A percentile compares a stretch with the other conserved stretches of the same genome.
Evolutionary conservation across 2,329 filamentous ascomycete species (phyloP).

Genomic region (Hymenotorrendiella dingleyae): DNA sequence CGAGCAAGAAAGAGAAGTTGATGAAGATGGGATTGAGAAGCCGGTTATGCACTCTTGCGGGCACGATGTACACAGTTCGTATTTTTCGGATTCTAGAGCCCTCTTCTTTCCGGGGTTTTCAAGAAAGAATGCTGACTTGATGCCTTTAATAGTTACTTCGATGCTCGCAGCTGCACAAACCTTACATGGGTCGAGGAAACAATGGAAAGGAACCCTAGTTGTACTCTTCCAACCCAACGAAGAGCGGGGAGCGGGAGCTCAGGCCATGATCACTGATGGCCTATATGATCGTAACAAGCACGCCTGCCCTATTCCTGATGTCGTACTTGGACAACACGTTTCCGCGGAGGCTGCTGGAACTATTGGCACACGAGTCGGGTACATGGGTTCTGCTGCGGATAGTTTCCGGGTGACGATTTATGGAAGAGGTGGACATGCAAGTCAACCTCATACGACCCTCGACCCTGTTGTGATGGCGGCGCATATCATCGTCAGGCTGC

Average conservation of each 20-base stretch:
- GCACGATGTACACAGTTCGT: conserved; percentile 62
- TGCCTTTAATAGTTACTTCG: too few relatives aligned
- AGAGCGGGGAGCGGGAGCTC: conserved; percentile 56
- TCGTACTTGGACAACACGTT: conserved; percentile 51
- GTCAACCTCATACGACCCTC: conserved; percentile 36
- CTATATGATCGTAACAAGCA: conserved; percentile 37
- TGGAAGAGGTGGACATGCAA: conserved; percentile 40
- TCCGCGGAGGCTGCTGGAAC: conserved; percentile 35
- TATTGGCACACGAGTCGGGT: conserved; percentile 30
- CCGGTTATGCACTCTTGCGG: conserved; percentile 65
- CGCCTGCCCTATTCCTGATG: conserved; percentile 47
- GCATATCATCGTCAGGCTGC: conserved; percentile 35
- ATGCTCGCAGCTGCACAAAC: conserved; percentile 50
- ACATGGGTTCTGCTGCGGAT: conserved; percentile 33
- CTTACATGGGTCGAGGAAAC: conserved; percentile 37
- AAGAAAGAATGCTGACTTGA: too few relatives aligned
- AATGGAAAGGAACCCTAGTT: conserved; percentile 58
- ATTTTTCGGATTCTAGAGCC: too few relatives aligned
- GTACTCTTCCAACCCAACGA: conserved; percentile 63
- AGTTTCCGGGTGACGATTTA: conserved; percentile 33
- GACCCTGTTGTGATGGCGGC: conserved; percentile 42
- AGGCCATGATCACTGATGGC: conserved; percentile 55
- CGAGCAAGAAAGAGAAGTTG: conserved; percentile 39
- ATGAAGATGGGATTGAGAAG: conserved; percentile 41
- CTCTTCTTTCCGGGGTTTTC: too few relatives aligned